These are phyloP conservation scores for Verticillium zaregamsianum DNA, from an alignment of 2,329 filamentous ascomycete species.

Conservation along the genomic window DNA sequence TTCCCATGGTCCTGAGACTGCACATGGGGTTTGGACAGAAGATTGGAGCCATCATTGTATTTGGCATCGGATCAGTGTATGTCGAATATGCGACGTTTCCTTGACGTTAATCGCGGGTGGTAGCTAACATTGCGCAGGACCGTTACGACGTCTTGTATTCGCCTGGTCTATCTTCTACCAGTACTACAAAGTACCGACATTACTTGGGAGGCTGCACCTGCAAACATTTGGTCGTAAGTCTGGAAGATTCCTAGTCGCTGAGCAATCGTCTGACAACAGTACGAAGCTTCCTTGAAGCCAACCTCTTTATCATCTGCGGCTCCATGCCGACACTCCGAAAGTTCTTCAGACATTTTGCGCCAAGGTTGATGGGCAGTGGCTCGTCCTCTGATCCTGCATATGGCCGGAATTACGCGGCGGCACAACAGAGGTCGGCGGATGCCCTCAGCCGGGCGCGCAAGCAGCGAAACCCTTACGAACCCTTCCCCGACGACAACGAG, in stretches of 20 bases:
- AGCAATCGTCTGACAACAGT: not conserved
- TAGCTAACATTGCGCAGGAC: not conserved
- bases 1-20: constrained; percentile 38
- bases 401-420: not conserved
- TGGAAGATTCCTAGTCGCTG: rapidly evolving
- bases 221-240: constrained; percentile 10
- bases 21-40: constrained; percentile 42
- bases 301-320: constrained; percentile 35
- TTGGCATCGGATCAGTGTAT: constrained; percentile 36
- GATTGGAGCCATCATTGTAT: constrained; percentile 37
- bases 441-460: not conserved
- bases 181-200: constrained; percentile 5
- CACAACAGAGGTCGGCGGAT: not conserved
- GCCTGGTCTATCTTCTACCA: constrained; percentile 4
- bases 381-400: constrained; percentile 2
- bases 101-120: no score
- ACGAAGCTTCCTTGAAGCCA: constrained; percentile 29
- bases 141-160: constrained; percentile 7
- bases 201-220: constrained; percentile 10
- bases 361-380: constrained; percentile 20
- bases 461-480: constrained; percentile 6
- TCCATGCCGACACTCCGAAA: constrained; percentile 34
- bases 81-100: not conserved
- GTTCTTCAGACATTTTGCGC: constrained; percentile 32
- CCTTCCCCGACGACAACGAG: constrained; percentile 7